Conservation (phyloP, 2,329 filamentous ascomycete species). For the Monilinia vaccinii-corymbosi region DNA sequence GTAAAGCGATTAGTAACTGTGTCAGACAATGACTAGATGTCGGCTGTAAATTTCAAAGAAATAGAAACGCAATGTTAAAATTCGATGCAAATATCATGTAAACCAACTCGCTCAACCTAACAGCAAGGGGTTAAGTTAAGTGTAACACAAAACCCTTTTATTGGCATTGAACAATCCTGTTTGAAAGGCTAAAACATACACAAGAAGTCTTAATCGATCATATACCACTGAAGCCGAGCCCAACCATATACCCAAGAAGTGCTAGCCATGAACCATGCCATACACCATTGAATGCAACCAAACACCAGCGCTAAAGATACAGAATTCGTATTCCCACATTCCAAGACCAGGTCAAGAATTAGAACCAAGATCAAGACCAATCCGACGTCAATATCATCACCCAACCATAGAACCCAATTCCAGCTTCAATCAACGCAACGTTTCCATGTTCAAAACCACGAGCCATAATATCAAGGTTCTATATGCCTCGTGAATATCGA, state of each 20-base stretch:
- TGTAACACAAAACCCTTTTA: neutral
- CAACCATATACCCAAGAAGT: neutral
- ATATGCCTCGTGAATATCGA: neutral
- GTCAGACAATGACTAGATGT: neutral
- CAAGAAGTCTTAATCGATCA: neutral
- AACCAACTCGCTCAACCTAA: neutral
- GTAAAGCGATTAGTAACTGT: neutral
- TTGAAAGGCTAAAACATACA: neutral
- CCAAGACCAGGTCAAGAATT: neutral
- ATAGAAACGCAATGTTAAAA: neutral
- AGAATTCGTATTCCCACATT: neutral
- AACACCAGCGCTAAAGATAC: slow-evolving; percentile 1
- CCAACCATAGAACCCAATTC: neutral
- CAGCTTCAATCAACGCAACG: neutral
- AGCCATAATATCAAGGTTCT: neutral
- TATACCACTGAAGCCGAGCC: neutral
- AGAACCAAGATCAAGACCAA: neutral
- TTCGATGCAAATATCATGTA: neutral
- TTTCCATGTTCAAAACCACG: neutral
- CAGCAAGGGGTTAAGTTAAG: neutral
- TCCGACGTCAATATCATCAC: neutral
- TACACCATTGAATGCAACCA: neutral
- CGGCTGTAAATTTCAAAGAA: neutral
- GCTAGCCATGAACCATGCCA: neutral
- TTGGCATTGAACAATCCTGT: neutral